Percentiles rank a stretch among this genome's conserved stretches.
These are phyloP conservation scores for Raffaelea arxii DNA, from an alignment of 2,329 filamentous ascomycete species.

Conservation along the genomic window DNA sequence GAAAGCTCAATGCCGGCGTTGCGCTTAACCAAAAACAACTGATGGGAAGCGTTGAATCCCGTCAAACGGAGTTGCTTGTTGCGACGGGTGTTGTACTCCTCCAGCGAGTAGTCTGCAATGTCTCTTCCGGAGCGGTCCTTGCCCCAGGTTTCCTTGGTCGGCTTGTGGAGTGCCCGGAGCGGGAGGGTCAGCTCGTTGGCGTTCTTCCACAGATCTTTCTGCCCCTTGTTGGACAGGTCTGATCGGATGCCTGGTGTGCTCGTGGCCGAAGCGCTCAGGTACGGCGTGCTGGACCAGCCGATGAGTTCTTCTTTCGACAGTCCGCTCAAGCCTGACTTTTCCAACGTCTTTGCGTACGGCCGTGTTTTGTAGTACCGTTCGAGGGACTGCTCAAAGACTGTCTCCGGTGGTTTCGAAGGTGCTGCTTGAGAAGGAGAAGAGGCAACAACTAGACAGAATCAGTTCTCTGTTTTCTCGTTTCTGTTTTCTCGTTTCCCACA, in stretches of 20 bases:
- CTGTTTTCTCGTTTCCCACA: too few species aligned
- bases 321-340: constrained; percentile 32
- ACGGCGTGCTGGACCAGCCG: constrained; percentile 36
- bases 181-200: constrained; percentile 43
- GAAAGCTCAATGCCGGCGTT: constrained; percentile 20
- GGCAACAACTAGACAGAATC: too few species aligned
- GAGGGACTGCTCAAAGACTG: constrained; percentile 37
- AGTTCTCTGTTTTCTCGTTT: too few species aligned
- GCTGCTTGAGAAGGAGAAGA: not conserved
- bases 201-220: constrained; percentile 49
- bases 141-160: constrained; percentile 33
- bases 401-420: constrained; percentile 24
- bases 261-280: constrained; percentile 31
- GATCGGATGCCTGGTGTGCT: constrained; percentile 18
- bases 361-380: constrained; percentile 40
- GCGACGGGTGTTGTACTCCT: constrained; percentile 33
- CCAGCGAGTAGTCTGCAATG: constrained; percentile 35
- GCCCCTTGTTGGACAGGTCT: constrained; percentile 31
- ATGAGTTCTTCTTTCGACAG: constrained; percentile 39
- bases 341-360: constrained; percentile 34
- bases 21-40: constrained; percentile 31
- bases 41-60: constrained; percentile 32
- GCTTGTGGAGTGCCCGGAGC: constrained; percentile 28
- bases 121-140: constrained; percentile 39
- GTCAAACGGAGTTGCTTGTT: constrained; percentile 32